A percentile compares a stretch with the other conserved stretches of the same genome.
Evolutionary conservation across 768 basidiomycete species (phyloP).

Genomic region (Daedaleopsis nitida): DNA sequence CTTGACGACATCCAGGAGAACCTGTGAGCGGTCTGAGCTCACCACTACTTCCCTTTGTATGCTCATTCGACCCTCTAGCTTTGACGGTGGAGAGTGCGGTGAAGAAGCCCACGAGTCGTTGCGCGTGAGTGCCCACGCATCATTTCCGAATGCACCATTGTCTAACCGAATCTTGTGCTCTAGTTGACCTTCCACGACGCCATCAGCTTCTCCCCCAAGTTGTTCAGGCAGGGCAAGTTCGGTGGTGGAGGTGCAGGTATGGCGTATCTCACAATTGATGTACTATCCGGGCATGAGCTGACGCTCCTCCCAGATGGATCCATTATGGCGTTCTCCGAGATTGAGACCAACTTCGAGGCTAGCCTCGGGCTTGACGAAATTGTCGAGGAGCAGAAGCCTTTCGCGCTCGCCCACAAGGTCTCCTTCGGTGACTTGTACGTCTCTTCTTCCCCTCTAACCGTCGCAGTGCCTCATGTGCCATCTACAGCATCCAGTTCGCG

Average conservation of each 20-base stretch:
- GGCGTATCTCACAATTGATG: neutral
- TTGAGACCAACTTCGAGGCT: slow-evolving; percentile 45
- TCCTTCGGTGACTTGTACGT: slow-evolving; percentile 19
- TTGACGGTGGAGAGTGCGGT: slow-evolving; percentile 39
- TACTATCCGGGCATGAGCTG: slow-evolving; percentile 5
- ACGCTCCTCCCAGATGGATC: slow-evolving; percentile 42
- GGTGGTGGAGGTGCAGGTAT: slow-evolving; percentile 16
- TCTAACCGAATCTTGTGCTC: neutral
- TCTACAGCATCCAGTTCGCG: slow-evolving; percentile 34
- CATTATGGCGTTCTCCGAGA: slow-evolving; percentile 45
- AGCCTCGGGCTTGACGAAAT: slow-evolving; percentile 44
- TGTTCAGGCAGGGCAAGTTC: slow-evolving; percentile 14
- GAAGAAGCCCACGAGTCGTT: slow-evolving; percentile 35
- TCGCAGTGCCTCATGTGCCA: neutral
- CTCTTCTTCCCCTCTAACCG: neutral
- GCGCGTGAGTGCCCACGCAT: slow-evolving; percentile 1
- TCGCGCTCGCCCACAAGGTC: slow-evolving; percentile 14
- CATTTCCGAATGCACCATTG: neutral
- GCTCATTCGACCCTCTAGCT: slow-evolving; percentile 6
- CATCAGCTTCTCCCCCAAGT: slow-evolving; percentile 21
- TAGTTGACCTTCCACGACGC: slow-evolving; percentile 30
- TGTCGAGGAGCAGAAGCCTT: slow-evolving; percentile 16
- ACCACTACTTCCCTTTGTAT: neutral
- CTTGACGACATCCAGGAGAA: slow-evolving; percentile 41
- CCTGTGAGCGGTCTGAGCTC: slow-evolving; percentile 21